Conservation (phyloP, 139 green algal genomes). For the Axilococcus clingmanii region DNA sequence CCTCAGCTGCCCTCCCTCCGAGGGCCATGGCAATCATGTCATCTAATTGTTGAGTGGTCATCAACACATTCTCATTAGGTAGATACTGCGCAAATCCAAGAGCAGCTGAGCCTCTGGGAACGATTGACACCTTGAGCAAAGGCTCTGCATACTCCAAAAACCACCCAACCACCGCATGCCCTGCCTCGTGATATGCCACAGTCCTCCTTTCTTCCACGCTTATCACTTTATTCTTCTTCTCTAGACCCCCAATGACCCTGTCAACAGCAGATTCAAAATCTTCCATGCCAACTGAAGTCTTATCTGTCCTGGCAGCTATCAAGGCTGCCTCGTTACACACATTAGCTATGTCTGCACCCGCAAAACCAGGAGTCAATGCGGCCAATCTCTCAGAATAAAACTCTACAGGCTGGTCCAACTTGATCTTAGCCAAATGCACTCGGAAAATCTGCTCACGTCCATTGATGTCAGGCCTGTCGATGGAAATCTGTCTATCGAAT, state of each 20-base stretch:
- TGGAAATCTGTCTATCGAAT: constrained; percentile 95
- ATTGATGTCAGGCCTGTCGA: constrained; percentile 94
- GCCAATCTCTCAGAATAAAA: constrained; percentile 84
- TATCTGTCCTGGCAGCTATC: constrained; percentile 70
- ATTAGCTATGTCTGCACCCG: constrained; percentile 98
- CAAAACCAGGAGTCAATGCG: constrained; percentile 88
- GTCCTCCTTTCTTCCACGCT: constrained; percentile 80
- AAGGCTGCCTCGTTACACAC: constrained; percentile 96
- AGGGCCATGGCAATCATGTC: constrained; percentile 94
- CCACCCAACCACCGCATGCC: constrained; percentile 94
- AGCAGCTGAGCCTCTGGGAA: constrained; percentile 85
- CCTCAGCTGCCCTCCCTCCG: constrained; percentile 86
- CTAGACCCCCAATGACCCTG: constrained; percentile 93
- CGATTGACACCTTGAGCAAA: constrained; percentile 98
- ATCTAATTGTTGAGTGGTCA: constrained; percentile 87
- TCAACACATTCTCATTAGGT: constrained; percentile 95
- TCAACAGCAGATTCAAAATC: constrained; percentile 96
- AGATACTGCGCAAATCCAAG: constrained; percentile 99
- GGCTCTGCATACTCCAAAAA: constrained; percentile 96
- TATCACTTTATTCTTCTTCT: constrained; percentile 99
- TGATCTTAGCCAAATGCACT: constrained; percentile 78
- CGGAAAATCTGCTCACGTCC: constrained; percentile 94
- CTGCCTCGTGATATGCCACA: constrained; percentile 96
- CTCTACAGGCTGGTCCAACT: constrained; percentile 63
- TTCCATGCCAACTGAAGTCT: constrained; percentile 38